Base-by-base conservation (phyloP, 208 protist species). In the Leishmania major region DNA sequence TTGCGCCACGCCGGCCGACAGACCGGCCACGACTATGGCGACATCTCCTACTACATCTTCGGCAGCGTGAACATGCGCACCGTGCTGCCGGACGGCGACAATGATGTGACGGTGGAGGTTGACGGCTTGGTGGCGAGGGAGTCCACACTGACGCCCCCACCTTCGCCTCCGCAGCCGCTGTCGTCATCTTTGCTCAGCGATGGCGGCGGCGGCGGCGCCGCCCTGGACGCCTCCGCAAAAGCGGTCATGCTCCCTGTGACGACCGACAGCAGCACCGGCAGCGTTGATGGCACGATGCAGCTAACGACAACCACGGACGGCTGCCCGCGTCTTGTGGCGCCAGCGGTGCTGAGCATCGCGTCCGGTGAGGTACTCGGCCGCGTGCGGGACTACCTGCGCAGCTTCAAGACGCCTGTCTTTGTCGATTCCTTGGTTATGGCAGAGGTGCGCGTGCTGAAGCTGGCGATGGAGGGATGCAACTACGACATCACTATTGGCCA, bases 401-500 rank as follows among this genome's bases (percentile, higher is more conserved):
- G 22, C 47, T 75, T 57, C 76, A 88, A 92, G 81, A 80, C 88
- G 10, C 89, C 84, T n/a, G 57, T 97, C 67, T 93, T 91, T 66
- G 92, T 97, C 17, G 92, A 97, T 47, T 86, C 90, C 3, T 86
- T 97, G 51, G 90, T 97, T 19, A 79, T 93, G 80, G 94, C 94
- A 11, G 92, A 97, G 86, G 93, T 97, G 67, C 88, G 91, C 13
- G 92, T 97, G 83, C 70, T 98, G 84, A 98, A 98, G 87, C 87
- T 99, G 49, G 84, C 96, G 51, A 97, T 98, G 89, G 88, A 98
- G 66, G 92, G 93, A 53, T 89, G 91, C 80, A 90, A 86, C 51
- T 95, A 98, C 80, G 97, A 99, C 77, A 83, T 99, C 76, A 96
- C 95, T 3, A 86, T 97, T n/a, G 89, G 93, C 37, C 97, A 99